Evolutionary conservation across 768 basidiomycete species (phyloP).

Genomic region (Trametes cingulata): DNA sequence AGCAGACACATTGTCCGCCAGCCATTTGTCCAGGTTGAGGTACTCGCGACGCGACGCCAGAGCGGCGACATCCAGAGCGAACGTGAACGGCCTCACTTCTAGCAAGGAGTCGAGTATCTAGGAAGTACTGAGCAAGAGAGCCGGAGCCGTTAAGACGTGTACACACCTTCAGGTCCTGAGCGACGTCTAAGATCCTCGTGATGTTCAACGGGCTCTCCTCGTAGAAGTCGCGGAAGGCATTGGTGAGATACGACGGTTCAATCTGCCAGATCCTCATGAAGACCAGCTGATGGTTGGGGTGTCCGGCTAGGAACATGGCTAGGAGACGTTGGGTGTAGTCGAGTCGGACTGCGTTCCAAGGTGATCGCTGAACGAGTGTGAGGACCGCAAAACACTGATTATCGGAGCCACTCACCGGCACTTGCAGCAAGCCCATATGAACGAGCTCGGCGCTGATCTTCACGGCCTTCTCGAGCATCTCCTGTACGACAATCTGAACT

Average conservation of each 20-base stretch:
- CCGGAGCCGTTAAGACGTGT: not conserved
- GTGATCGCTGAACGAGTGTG: slow-evolving; percentile 54
- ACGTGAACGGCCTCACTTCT: slow-evolving; percentile 83
- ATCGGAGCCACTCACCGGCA: slow-evolving; percentile 59
- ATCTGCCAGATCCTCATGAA: slow-evolving; percentile 97
- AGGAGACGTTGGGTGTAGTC: slow-evolving; percentile 86
- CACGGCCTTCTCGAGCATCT: slow-evolving; percentile 92
- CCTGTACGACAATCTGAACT: slow-evolving; percentile 74
- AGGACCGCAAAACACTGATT: slow-evolving; percentile 15
- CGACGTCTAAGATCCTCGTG: slow-evolving; percentile 91
- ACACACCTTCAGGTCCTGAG: slow-evolving; percentile 88
- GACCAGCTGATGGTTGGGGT: slow-evolving; percentile 94
- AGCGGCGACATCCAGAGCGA: slow-evolving; percentile 92
- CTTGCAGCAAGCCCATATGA: slow-evolving; percentile 89
- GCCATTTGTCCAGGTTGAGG: slow-evolving; percentile 95
- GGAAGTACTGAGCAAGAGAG: not conserved
- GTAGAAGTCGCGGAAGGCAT: slow-evolving; percentile 91
- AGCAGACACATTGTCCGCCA: slow-evolving; percentile 79
- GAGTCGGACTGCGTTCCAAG: slow-evolving; percentile 86
- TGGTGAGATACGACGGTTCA: slow-evolving; percentile 80
- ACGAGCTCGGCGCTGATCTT: slow-evolving; percentile 94
- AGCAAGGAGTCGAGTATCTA: slow-evolving; percentile 92
- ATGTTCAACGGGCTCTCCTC: slow-evolving; percentile 91
- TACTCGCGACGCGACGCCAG: slow-evolving; percentile 92
- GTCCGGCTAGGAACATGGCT: slow-evolving; percentile 86